Conservation (phyloP, 2,329 filamentous ascomycete species). For the Cryphonectria japonica region DNA sequence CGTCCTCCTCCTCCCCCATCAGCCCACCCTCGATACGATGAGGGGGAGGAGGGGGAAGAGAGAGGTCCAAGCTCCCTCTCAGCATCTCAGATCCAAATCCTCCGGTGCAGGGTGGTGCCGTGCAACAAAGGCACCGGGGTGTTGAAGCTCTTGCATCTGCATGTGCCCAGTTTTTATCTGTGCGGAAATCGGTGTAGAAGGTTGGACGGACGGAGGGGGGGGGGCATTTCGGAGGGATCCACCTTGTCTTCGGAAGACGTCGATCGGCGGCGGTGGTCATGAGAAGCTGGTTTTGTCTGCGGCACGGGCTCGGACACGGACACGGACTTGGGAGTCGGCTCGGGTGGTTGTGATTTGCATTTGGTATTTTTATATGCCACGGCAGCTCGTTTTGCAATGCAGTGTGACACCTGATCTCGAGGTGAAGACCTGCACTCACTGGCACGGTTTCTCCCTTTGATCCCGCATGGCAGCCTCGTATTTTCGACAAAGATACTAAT, state of each 20-base stretch:
- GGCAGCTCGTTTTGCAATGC: background rate
- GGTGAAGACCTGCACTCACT: background rate
- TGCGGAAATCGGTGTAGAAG: background rate
- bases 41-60: background rate
- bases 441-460: background rate
- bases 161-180: background rate
- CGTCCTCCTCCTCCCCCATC: background rate
- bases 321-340: background rate
- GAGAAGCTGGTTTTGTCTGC: background rate
- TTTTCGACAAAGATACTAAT: background rate
- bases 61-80: background rate
- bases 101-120: background rate
- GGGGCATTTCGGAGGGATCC: background rate
- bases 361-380: background rate
- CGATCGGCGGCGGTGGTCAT: conserved; percentile 1
- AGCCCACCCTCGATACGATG: background rate
- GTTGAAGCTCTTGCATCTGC: background rate
- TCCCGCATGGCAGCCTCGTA: background rate
- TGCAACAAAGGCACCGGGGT: background rate
- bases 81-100: background rate
- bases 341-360: background rate
- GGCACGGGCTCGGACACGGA: background rate
- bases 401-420: background rate
- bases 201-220: background rate
- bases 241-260: background rate